phyloP scores from a whole-genome alignment of 2,329 filamentous ascomycete species.

The Trichoderma atrobrunneum region DNA sequence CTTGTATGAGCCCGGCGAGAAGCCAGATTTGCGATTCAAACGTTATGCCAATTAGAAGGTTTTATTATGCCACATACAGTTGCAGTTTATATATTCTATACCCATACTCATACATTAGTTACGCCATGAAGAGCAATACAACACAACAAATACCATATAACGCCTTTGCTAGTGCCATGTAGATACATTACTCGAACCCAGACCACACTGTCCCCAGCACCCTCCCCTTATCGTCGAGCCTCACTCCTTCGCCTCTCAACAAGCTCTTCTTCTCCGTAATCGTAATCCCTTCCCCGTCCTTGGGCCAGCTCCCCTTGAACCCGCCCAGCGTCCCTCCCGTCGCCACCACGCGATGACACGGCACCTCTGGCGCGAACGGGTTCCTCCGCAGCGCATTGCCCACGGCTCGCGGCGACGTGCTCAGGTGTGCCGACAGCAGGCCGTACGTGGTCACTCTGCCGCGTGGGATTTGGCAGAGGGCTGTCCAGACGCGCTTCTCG shows the following conservation, averaged over 20 bases:
- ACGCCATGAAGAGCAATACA: background rate
- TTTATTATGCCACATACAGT: background rate
- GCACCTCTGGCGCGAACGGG: constrained; percentile 78
- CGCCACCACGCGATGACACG: constrained; percentile 78
- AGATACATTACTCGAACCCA: constrained; percentile 28
- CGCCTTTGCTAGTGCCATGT: background rate
- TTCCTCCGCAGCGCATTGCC: constrained; percentile 75
- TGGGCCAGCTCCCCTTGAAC: constrained; percentile 66
- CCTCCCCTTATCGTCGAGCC: constrained; percentile 58
- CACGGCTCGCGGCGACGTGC: constrained; percentile 71
- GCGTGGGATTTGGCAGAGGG: constrained; percentile 72
- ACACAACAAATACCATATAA: background rate
- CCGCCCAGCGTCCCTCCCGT: constrained; percentile 69
- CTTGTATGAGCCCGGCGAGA: constrained; percentile 29
- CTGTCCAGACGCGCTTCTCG: constrained; percentile 64
- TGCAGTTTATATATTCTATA: background rate
- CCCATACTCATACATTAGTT: background rate
- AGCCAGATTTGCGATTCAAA: background rate
- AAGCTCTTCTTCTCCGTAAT: constrained; percentile 63
- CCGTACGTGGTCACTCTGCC: constrained; percentile 78
- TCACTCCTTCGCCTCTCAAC: constrained; percentile 61
- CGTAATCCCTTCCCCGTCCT: constrained; percentile 59
- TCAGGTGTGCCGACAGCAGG: constrained; percentile 63
- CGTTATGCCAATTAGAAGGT: background rate
- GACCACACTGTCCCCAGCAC: constrained; percentile 57